Percentiles rank a stretch among this genome's conserved stretches.
Conservation (phyloP, 2,329 filamentous ascomycete species). For the Colletotrichum sp. region DNA sequence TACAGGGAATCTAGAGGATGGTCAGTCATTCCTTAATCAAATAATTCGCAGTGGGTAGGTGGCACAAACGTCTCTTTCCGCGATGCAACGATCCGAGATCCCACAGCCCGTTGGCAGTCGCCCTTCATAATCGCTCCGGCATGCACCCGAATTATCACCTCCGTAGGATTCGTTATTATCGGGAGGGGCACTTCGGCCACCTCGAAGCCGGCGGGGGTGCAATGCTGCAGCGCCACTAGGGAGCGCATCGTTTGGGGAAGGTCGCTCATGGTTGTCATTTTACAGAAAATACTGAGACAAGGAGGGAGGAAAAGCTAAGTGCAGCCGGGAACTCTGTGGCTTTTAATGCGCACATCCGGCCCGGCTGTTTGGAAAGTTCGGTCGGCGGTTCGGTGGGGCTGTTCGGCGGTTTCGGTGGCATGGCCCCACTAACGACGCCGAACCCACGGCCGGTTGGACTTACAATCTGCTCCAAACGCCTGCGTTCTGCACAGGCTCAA, state of each 20-base stretch:
- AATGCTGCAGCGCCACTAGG: constrained; percentile 44
- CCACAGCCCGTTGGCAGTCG: constrained; percentile 32
- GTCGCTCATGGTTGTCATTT: constrained; percentile 26
- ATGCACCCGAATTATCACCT: constrained; percentile 48
- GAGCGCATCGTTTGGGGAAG: constrained; percentile 47
- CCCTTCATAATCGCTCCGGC: constrained; percentile 39
- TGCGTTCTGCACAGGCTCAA: not conserved
- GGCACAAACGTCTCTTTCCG: constrained; percentile 18
- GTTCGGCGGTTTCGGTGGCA: not conserved
- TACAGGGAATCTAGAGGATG: constrained; percentile 28
- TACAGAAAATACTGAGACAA: not conserved
- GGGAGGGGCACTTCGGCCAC: constrained; percentile 48
- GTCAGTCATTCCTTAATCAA: not conserved
- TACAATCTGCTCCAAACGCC: not conserved
- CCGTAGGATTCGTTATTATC: constrained; percentile 42
- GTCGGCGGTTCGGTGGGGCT: constrained; percentile 5
- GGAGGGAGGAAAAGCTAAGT: not conserved
- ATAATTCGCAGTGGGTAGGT: rapidly evolving
- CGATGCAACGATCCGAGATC: constrained; percentile 24
- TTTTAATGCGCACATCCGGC: not conserved
- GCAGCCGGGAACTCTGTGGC: not conserved
- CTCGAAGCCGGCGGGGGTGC: constrained; percentile 41
- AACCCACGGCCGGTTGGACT: not conserved
- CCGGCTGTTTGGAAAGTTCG: not conserved
- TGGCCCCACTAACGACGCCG: constrained; percentile 10